Conservation (phyloP, 176 grass and related monocot genomes). For the Alloteropsis semialata region DNA sequence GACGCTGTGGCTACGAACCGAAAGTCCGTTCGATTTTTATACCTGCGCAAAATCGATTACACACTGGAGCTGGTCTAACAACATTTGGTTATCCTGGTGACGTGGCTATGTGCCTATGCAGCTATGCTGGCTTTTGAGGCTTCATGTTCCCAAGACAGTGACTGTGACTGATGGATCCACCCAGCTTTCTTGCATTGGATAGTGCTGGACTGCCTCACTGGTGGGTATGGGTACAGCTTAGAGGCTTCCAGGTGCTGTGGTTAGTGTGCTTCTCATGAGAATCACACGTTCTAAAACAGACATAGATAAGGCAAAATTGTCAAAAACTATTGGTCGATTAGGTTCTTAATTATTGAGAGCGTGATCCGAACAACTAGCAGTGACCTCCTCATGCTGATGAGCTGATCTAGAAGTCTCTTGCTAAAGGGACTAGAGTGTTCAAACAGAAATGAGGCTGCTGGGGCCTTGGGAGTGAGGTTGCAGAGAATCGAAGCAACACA, state of each 20-base stretch:
- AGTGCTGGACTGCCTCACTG: not conserved
- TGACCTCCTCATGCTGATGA: not conserved
- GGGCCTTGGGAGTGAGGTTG: not conserved
- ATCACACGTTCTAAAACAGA: not conserved
- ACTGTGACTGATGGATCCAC: not conserved
- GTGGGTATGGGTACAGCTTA: not conserved
- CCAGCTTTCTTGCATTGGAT: not conserved
- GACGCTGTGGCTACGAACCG: too few relatives aligned
- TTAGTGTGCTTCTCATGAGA: not conserved
- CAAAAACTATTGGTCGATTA: not conserved
- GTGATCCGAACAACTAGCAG: not conserved
- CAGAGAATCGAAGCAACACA: not conserved
- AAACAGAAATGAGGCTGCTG: not conserved
- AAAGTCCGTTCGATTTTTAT: too few relatives aligned
- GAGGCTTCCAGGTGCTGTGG: not conserved
- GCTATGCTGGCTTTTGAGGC: not conserved
- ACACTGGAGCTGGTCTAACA: too few relatives aligned
- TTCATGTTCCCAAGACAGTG: not conserved
- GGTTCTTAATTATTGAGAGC: not conserved
- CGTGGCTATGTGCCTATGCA: not conserved
- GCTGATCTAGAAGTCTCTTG: slow-evolving; percentile 3
- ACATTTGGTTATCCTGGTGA: not conserved
- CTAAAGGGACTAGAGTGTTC: not conserved
- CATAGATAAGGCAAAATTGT: not conserved
- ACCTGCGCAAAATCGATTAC: too few relatives aligned